phyloP scores from a whole-genome alignment of 176 grass and related monocot genomes.

The Guadua angustifolia region DNA sequence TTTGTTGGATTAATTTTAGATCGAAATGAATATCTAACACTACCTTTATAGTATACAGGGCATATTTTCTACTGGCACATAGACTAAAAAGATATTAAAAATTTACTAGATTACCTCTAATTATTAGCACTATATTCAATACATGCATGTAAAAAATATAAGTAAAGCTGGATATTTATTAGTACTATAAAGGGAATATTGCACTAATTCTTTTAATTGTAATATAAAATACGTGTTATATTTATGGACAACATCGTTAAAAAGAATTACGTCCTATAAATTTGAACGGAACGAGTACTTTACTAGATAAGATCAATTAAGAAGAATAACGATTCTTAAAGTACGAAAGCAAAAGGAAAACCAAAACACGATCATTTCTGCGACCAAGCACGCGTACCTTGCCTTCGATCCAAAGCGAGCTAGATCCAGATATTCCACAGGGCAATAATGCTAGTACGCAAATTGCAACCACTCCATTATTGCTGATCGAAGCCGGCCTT shows the following conservation, averaged over 20 bases:
- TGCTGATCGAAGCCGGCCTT: not conserved
- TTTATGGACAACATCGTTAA: too few species aligned
- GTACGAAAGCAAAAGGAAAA: not conserved
- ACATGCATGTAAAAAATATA: too few species aligned
- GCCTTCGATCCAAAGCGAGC: conserved; percentile 34
- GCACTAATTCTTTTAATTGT: too few species aligned
- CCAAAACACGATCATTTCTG: not conserved
- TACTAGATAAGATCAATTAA: not conserved
- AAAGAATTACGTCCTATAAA: too few species aligned
- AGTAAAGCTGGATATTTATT: too few species aligned
- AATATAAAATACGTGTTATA: too few species aligned
- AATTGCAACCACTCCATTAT: conserved; percentile 31
- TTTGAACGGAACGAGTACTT: not conserved
- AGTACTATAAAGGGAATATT: too few species aligned
- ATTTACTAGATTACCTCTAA: too few species aligned
- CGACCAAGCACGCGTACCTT: not conserved
- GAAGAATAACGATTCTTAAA: not conserved
- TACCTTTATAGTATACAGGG: too few species aligned
- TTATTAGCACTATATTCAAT: too few species aligned
- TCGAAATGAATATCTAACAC: not conserved
- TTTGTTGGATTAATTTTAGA: not conserved
- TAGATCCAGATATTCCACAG: conserved; percentile 22
- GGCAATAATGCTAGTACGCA: conserved; percentile 24
- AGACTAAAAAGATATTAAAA: too few species aligned
- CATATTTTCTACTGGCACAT: too few species aligned